Evolutionary conservation across 2,329 filamentous ascomycete species (phyloP).

Genomic region (Uncinocarpus reesii): DNA sequence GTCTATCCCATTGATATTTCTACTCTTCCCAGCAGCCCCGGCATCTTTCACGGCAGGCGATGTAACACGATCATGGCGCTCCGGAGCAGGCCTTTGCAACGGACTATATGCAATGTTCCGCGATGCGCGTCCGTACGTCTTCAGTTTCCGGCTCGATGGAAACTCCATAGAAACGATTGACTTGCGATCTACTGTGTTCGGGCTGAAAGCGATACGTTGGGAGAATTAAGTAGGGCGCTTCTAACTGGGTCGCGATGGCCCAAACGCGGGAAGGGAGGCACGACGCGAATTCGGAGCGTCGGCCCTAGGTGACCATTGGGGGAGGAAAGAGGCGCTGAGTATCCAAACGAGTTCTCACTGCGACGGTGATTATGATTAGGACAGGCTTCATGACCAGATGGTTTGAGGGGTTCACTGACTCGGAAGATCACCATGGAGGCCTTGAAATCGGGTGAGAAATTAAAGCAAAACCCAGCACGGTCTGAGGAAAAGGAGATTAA

Average conservation of each 20-base stretch:
- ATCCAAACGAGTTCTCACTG: too few species aligned
- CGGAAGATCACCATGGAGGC: neutral
- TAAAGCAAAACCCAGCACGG: neutral
- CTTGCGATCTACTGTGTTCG: neutral
- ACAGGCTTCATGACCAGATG: too few species aligned
- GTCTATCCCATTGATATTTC: neutral
- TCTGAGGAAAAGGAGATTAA: neutral
- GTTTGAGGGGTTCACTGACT: too few species aligned
- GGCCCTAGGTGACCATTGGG: neutral
- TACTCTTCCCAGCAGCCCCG: neutral
- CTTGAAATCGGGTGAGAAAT: neutral
- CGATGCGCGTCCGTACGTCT: conserved; percentile 17
- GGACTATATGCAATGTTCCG: conserved; percentile 6
- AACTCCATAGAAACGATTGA: conserved; percentile 5
- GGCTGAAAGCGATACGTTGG: neutral
- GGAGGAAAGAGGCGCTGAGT: neutral
- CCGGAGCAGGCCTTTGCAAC: neutral
- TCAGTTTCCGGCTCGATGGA: conserved; percentile 15
- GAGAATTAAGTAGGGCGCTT: neutral
- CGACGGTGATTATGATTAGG: too few species aligned
- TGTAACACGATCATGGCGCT: neutral
- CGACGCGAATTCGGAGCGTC: neutral
- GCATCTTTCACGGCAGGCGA: neutral
- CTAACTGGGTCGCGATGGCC: neutral
- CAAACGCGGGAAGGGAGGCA: neutral